Evolutionary conservation across 176 grass and related monocot genomes (phyloP).

Genomic region (Rhynchospora breviuscula): DNA sequence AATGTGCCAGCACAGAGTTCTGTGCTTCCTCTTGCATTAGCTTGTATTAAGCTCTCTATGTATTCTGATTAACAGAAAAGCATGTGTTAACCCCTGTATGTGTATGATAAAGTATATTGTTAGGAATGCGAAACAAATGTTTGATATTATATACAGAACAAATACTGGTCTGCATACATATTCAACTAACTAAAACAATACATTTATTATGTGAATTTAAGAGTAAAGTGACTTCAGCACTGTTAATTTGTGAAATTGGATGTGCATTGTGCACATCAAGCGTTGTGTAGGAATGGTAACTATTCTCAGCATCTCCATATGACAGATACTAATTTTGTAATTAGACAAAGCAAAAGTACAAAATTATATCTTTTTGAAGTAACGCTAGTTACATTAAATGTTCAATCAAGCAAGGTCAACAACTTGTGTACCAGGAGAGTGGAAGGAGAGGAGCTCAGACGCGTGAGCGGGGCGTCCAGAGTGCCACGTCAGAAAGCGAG

Average conservation of each 20-base stretch:
- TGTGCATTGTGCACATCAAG: neutral
- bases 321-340: neutral
- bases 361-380: too few species aligned
- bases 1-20: constrained; percentile 65
- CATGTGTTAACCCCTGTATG: neutral
- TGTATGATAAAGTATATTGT: neutral
- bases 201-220: neutral
- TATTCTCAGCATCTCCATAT: neutral
- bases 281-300: neutral
- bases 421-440: constrained; percentile 39
- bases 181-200: neutral
- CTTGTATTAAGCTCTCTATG: constrained; percentile 68
- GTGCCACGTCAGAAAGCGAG: constrained; percentile 64
- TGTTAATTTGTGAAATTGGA: neutral
- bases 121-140: neutral
- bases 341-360: neutral
- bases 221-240: neutral
- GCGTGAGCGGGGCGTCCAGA: constrained; percentile 50
- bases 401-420: neutral
- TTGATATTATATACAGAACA: neutral
- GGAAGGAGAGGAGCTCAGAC: constrained; percentile 64
- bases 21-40: constrained; percentile 53
- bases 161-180: neutral
- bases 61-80: constrained; percentile 47
- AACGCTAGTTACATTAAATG: neutral